Base-by-base conservation (phyloP, 257 asterid genomes). In the Cinchona pubescens region DNA sequence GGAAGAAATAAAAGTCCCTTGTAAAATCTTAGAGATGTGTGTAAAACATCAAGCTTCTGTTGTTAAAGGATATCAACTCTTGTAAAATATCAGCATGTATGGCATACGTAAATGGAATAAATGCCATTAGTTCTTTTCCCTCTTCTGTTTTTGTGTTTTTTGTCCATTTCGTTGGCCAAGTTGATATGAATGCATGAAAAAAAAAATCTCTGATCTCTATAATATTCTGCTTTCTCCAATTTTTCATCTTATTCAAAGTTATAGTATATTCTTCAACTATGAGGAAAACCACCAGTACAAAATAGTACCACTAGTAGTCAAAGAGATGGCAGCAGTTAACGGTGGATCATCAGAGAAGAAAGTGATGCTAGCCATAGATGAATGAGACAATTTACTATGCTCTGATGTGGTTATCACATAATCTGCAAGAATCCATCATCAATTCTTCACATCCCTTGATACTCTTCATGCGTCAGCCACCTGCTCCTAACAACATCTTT, bases 321-420 rank as follows among this genome's bases (percentile, higher is more conserved):
- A 21, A 21, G 32, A 63, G 66, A 74, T 64, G 71, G 64, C 45
- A 43, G 27, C 1, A 65, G 35, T 21, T 13, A n/a, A 5, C 21
- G 13, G 11, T 58, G 59, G 30, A 34, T 18, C 18, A 27, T 18
- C 18, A 74, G 71, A 37, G 80, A 77, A 79, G 83, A 82, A 77
- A 86, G 88, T 88, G 76, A 90, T 90, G 96, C 91, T 88, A 27
- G 94, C 94, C 4, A 84, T 90, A 13, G 93, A 88, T 58, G 94
- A 88, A 86, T 51, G 96, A 88, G 61, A 74, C 37, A 73, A 90
- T 94, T 53, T 79, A 58, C 75, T 73, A 84, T 61, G 90, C 96
- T 56, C 69, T 90, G 56, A 83, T 80, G 29, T 90, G 96, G 94
- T 66, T 84, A 35, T 83, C 88, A 30, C 37, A 83, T 23, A 82